phyloP scores from a whole-genome alignment of 2,329 filamentous ascomycete species.

The Pseudopithomyces maydicus region DNA sequence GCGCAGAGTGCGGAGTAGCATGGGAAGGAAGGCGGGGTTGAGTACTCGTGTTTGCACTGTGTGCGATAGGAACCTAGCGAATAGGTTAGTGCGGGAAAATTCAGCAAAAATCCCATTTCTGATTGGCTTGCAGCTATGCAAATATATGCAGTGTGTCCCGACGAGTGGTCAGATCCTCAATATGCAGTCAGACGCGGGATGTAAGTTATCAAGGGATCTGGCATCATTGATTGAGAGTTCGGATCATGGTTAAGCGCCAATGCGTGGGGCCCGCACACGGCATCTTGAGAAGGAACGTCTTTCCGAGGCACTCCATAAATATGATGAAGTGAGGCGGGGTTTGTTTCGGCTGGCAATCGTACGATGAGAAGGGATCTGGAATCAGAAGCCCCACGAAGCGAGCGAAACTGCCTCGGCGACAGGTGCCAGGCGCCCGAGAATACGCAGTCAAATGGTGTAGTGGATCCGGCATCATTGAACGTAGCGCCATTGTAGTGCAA shows the following conservation, averaged over 20 bases:
- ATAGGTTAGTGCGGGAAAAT: conserved; percentile 32
- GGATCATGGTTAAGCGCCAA: conserved; percentile 8
- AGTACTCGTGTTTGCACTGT: conserved; percentile 49
- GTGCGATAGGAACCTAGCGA: conserved; percentile 53
- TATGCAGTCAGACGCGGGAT: conserved; percentile 31
- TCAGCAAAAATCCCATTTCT: conserved; percentile 13
- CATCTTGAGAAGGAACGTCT: neutral
- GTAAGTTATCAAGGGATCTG: conserved; percentile 4
- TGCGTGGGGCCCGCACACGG: neutral
- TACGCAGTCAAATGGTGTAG: conserved; percentile 3
- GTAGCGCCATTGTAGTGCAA: conserved; percentile 5
- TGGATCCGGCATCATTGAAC: conserved; percentile 2
- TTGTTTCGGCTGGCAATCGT: neutral
- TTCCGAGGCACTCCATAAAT: conserved; percentile 2
- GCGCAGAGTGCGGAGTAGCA: conserved; percentile 69
- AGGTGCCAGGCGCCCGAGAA: conserved; percentile 9
- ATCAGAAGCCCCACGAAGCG: neutral
- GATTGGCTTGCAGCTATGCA: conserved; percentile 30
- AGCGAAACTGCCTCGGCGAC: neutral
- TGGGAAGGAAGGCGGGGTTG: conserved; percentile 51
- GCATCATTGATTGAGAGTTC: conserved; percentile 1
- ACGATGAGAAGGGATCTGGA: neutral
- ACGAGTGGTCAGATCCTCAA: conserved; percentile 25
- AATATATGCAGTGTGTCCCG: conserved; percentile 25
- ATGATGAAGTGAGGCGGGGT: neutral